Base-by-base conservation (phyloP, 106 monocot genomes). In the Chionographis japonica region DNA sequence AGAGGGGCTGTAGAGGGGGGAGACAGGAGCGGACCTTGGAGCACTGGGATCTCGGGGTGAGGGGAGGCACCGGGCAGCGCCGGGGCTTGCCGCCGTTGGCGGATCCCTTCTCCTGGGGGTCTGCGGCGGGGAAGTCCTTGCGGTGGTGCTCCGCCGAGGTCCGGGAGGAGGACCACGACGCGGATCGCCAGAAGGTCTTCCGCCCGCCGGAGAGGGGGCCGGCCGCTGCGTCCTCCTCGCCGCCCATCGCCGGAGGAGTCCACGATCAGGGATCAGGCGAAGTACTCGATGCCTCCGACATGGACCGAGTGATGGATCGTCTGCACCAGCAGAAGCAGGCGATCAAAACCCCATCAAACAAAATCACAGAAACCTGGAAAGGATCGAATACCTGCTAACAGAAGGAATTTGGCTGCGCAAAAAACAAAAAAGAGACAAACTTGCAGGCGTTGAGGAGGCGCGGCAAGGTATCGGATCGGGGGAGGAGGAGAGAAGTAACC, bases 1-100 rank as follows among this genome's bases (percentile, higher is more conserved):
- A 79, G 20, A 97, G 89, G 2, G 94, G 94, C 66, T 90, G 94
- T 36, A 94, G 84, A 35, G 93, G 93, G 27, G 93, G 92, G 58
- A 97, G 86, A 63, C 62, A 81, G 37, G 92, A 84, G 16, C 92
- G 63, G 3, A 79, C 75, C 72, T 92, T 97, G 50, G 54, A 63
- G 68, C 68, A 78, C 52, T 73, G 72, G 54, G 91, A 75, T 17
- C 89, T 63, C 6, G 95, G 91, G 53, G 91, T 97, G 12, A 97
- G 86, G 2, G 91, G 91, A 15, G 80, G 80, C 11, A 56, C 66
- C 3, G 81, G 95, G 58, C 68, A 61, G 17, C 79, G 79, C 2
- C 80, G 77, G 27, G 71, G 40, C 16, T 73, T 69, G 11, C 60
- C 64, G 12, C 63, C 56, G 35, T 20, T 37, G 15, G 75, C 5